These are phyloP conservation scores for Trifolium subterraneum DNA, from an alignment of 306 rosid species.

Conservation along the genomic window DNA sequence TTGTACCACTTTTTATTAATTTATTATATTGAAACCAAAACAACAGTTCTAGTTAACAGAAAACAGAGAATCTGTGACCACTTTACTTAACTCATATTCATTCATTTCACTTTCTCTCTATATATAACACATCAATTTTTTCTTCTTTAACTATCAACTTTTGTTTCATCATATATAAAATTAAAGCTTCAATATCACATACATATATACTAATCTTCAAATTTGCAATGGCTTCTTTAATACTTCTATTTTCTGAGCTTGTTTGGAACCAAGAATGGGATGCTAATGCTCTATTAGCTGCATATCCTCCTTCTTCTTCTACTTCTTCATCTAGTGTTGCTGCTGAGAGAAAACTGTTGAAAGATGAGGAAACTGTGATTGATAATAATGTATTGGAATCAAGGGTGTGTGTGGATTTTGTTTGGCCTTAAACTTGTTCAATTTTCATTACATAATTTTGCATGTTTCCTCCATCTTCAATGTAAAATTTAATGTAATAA, in stretches of 20 bases:
- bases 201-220: not conserved
- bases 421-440: constrained; percentile 41
- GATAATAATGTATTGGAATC: constrained; percentile 39
- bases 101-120: not conserved
- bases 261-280: constrained; percentile 38
- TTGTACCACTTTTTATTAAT: too few species aligned
- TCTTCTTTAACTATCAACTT: not conserved
- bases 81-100: not conserved
- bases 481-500: not conserved
- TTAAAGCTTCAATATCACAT: too few species aligned
- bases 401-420: constrained; percentile 48
- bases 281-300: constrained; percentile 44
- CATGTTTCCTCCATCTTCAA: not conserved
- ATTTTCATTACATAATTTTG: not conserved
- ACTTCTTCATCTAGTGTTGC: constrained; percentile 32
- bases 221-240: constrained; percentile 47
- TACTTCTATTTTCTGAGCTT: constrained; percentile 49
- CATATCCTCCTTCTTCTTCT: constrained; percentile 34
- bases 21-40: not conserved
- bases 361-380: constrained; percentile 11
- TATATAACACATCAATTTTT: not conserved
- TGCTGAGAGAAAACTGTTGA: constrained; percentile 4
- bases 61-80: not conserved
- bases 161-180: not conserved
- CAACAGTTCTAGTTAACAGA: not conserved